phyloP scores from a whole-genome alignment of 169 alveolate species.

The Cryptosporidium ubiquitum region DNA sequence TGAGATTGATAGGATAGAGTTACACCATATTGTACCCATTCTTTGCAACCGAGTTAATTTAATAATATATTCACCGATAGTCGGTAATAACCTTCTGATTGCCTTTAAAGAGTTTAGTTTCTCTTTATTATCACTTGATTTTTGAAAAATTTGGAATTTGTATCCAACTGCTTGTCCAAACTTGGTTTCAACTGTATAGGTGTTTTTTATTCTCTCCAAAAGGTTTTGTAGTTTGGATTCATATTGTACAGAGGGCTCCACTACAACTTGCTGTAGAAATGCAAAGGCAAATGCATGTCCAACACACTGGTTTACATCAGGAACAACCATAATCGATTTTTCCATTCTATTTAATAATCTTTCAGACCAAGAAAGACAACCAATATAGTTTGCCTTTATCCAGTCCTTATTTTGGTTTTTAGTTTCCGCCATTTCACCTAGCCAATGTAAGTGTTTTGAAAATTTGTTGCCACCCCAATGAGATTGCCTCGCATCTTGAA shows the following conservation, averaged over 20 bases:
- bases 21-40: slow-evolving; percentile 73
- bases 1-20: slow-evolving; percentile 53
- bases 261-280: slow-evolving; percentile 57
- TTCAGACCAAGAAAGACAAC: slow-evolving; percentile 56
- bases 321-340: slow-evolving; percentile 61
- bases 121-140: neutral
- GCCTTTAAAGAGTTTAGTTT: slow-evolving; percentile 19
- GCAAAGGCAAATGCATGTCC: slow-evolving; percentile 74
- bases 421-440: slow-evolving; percentile 21
- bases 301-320: slow-evolving; percentile 71
- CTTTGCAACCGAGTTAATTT: slow-evolving; percentile 55
- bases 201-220: slow-evolving; percentile 40
- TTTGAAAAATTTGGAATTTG: slow-evolving; percentile 4
- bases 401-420: neutral
- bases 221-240: slow-evolving; percentile 25
- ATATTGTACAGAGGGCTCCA: slow-evolving; percentile 30
- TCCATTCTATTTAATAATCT: slow-evolving; percentile 62
- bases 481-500: slow-evolving; percentile 56
- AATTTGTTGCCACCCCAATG: slow-evolving; percentile 23
- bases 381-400: neutral
- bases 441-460: slow-evolving; percentile 67
- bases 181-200: slow-evolving; percentile 34
- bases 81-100: slow-evolving; percentile 36
- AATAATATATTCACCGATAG: slow-evolving; percentile 38
- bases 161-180: slow-evolving; percentile 58